Percentiles rank a stretch among this genome's conserved stretches.
Conservation (phyloP, 2,329 filamentous ascomycete genomes). For the Ascochyta lentis region DNA sequence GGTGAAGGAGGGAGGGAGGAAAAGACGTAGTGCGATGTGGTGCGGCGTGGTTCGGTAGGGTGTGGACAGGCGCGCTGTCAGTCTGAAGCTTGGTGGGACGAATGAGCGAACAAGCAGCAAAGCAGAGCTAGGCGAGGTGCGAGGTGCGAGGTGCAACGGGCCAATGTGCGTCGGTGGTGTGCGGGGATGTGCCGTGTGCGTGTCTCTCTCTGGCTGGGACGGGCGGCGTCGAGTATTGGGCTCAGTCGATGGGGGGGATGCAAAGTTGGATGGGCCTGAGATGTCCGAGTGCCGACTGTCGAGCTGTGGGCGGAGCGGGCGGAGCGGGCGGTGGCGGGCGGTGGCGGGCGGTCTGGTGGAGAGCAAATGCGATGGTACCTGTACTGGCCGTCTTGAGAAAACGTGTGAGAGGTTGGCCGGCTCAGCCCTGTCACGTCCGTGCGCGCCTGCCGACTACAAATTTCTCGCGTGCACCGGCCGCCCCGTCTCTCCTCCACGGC, state of each 20-base stretch:
- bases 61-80: conserved; percentile 26
- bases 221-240: conserved; percentile 2
- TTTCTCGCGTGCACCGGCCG: conserved; percentile 28
- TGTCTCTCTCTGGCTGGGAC: background rate
- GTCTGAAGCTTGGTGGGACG: conserved; percentile 41
- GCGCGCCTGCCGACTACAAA: conserved; percentile 23
- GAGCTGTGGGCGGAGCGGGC: conserved; percentile 10
- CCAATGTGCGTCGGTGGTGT: conserved; percentile 17
- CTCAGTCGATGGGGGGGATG: conserved; percentile 1
- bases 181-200: conserved; percentile 20
- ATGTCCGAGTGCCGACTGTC: background rate
- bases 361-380: conserved; percentile 21
- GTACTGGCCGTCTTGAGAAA: conserved; percentile 33
- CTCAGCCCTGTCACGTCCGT: conserved; percentile 18
- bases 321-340: conserved; percentile 14
- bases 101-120: conserved; percentile 48
- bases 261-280: conserved; percentile 5
- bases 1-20: conserved; percentile 12
- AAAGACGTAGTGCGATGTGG: too few species aligned
- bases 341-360: conserved; percentile 28
- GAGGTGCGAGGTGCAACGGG: background rate
- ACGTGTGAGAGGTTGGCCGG: conserved; percentile 39
- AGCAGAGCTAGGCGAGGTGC: conserved; percentile 18
- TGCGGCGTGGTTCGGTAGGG: background rate
- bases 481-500: conserved; percentile 54